Evolutionary conservation across 2,329 filamentous ascomycete species (phyloP), one percentile per base, ranked within the genome.

Genomic region (Hypoxylon sp.): DNA sequence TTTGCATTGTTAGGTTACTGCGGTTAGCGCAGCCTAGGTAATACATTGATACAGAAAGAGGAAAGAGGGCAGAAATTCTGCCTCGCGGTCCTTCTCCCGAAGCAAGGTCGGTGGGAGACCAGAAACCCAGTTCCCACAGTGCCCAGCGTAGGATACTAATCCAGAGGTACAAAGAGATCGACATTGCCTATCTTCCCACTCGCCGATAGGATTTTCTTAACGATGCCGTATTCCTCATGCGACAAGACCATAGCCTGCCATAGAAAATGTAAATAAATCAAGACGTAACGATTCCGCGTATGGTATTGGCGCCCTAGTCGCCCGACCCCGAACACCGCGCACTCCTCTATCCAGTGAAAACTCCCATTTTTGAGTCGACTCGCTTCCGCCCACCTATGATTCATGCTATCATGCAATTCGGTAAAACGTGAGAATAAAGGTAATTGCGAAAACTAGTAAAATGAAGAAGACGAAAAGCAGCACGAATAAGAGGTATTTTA

Each of bases 241-340:
- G n/a, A n/a, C n/a, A n/a, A n/a, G n/a, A 27, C 21, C 31, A 27
- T 17, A 23, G 17, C 23, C 23, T 19, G 20, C 19, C 3, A 26
- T 13, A 41, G 27, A 54, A 31, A 44, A 45, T 19, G 30, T 30
- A 54, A 54, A 32, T 34, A 20, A 20, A 42, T 34, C 20, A 38
- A 25, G 25, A 27, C 23, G 47, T 46, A 46, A 43, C 6, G 27
- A 47, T 30, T 37, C 29, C 26, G 35, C 20, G 26, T 26, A 47
- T 55, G 47, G 51, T 55, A 49, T 51, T 49, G 34, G 47, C 48
- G 38, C 27, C 40, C 38, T 44, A 46, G 43, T 32, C 31, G 11
- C 11, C 30, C 36, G 11, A 35, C 17, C 36, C 42, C 30, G 27
- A 58, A 55, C 51, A 55, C 46, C 46, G 16, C 44, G 32, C 32